phyloP scores from a whole-genome alignment of 2,329 filamentous ascomycete species.

The Fonsecaea multimorphosa region DNA sequence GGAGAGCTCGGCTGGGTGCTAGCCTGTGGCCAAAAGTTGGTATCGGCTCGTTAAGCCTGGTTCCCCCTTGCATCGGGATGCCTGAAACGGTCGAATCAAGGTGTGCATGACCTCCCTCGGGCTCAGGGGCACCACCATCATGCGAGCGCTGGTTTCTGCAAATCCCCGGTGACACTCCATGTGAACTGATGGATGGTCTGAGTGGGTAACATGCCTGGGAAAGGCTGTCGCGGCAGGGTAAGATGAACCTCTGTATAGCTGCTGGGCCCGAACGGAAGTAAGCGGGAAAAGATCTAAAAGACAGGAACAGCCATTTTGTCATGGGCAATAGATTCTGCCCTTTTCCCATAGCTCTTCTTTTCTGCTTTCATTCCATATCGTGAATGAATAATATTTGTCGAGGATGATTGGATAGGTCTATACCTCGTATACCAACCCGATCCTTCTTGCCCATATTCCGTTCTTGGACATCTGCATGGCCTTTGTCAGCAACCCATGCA shows the following conservation, averaged over 20 bases:
- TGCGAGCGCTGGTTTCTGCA: constrained; percentile 3
- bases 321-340: background rate
- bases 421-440: background rate
- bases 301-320: background rate
- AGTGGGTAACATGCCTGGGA: constrained; percentile 15
- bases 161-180: constrained; percentile 2
- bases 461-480: background rate
- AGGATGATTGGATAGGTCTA: background rate
- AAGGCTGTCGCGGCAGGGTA: constrained; percentile 6
- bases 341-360: background rate
- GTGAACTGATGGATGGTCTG: constrained; percentile 12
- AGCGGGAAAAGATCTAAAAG: constrained; percentile 1
- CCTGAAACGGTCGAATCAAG: constrained; percentile 3
- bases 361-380: background rate
- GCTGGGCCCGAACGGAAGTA: background rate
- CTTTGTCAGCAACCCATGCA: background rate
- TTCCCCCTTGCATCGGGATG: constrained; percentile 19
- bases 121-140: constrained; percentile 21
- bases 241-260: constrained; percentile 1
- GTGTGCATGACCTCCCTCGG: constrained; percentile 15
- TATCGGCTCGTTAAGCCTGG: constrained; percentile 2
- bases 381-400: background rate
- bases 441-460: background rate
- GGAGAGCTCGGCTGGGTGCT: constrained; percentile 13
- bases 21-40: constrained; percentile 19